These are phyloP conservation scores for Polytolypa hystricis DNA, from an alignment of 2,329 filamentous ascomycete genomes.

Conservation along the genomic window DNA sequence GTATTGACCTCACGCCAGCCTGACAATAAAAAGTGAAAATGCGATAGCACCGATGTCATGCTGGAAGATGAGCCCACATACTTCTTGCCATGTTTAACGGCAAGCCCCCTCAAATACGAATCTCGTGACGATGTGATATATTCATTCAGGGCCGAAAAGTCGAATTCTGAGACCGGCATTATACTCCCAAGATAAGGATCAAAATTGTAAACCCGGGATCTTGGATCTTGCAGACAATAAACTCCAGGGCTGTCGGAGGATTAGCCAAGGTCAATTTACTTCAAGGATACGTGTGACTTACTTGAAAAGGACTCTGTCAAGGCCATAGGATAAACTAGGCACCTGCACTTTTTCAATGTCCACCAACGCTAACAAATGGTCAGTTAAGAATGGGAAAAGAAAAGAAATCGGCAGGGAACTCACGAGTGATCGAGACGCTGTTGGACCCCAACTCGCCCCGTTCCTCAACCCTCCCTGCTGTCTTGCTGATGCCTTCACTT, in stretches of 20 bases:
- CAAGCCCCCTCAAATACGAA: conserved; percentile 55
- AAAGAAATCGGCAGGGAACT: too few relatives aligned
- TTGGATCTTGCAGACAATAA: conserved; percentile 79
- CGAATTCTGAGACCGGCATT: conserved; percentile 87
- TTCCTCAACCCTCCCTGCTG: too few relatives aligned
- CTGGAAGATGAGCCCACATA: conserved; percentile 95
- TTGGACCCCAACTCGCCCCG: conserved; percentile 10
- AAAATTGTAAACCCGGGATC: conserved; percentile 87
- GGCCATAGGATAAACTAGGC: conserved; percentile 58
- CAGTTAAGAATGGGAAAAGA: too few relatives aligned
- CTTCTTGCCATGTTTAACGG: conserved; percentile 55
- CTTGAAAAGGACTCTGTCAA: conserved; percentile 92
- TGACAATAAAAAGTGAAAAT: conserved; percentile 89
- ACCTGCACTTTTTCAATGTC: conserved; percentile 40
- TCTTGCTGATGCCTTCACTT: too few relatives aligned
- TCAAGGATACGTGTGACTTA: conserved; percentile 21
- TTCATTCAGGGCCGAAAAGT: conserved; percentile 72
- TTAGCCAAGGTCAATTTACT: conserved; percentile 6
- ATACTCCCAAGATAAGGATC: conserved; percentile 88
- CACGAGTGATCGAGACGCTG: conserved; percentile 12
- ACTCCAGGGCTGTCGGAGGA: conserved; percentile 53
- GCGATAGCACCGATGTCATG: conserved; percentile 76
- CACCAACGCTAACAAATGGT: too few relatives aligned
- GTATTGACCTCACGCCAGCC: conserved; percentile 65
- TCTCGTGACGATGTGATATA: conserved; percentile 93